phyloP scores from a whole-genome alignment of 2,329 filamentous ascomycete genomes.

The Verticillium nonalfalfae region DNA sequence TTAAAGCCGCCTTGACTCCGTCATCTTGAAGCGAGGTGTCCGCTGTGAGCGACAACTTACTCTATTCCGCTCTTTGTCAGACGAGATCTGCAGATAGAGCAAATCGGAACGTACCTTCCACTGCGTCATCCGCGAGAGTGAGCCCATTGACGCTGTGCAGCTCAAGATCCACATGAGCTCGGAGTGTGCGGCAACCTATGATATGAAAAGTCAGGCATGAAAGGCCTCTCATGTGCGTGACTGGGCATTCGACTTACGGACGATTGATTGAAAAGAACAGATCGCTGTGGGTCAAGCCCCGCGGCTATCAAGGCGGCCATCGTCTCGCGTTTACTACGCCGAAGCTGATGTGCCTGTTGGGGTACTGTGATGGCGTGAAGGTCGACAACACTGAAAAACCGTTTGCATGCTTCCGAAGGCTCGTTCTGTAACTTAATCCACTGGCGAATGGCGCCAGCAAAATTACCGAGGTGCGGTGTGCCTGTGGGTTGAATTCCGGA shows the following conservation, averaged over 20 bases:
- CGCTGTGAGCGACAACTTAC: constrained; percentile 62
- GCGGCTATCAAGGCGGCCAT: constrained; percentile 78
- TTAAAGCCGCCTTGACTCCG: constrained; percentile 54
- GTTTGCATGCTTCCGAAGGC: constrained; percentile 45
- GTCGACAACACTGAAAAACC: constrained; percentile 87
- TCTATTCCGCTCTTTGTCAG: constrained; percentile 36
- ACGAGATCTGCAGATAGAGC: not conserved
- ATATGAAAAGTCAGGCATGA: not conserved
- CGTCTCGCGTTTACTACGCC: constrained; percentile 62
- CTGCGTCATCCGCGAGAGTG: constrained; percentile 97
- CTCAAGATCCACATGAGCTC: constrained; percentile 98
- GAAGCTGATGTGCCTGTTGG: constrained; percentile 57
- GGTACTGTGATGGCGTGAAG: constrained; percentile 85
- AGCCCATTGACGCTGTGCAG: constrained; percentile 85
- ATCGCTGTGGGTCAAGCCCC: constrained; percentile 72
- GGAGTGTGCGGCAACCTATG: constrained; percentile 66
- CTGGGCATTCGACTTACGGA: constrained; percentile 41
- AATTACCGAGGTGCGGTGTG: constrained; percentile 90
- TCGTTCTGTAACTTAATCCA: constrained; percentile 78
- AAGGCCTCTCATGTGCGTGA: too few species aligned
- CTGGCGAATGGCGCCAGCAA: constrained; percentile 79
- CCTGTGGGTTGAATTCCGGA: constrained; percentile 97
- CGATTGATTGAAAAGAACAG: constrained; percentile 77
- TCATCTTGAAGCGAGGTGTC: constrained; percentile 52
- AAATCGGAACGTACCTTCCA: constrained; percentile 66